These are phyloP conservation scores for Colletotrichum sp. DNA, from an alignment of 2,329 filamentous ascomycete species.

Conservation along the genomic window DNA sequence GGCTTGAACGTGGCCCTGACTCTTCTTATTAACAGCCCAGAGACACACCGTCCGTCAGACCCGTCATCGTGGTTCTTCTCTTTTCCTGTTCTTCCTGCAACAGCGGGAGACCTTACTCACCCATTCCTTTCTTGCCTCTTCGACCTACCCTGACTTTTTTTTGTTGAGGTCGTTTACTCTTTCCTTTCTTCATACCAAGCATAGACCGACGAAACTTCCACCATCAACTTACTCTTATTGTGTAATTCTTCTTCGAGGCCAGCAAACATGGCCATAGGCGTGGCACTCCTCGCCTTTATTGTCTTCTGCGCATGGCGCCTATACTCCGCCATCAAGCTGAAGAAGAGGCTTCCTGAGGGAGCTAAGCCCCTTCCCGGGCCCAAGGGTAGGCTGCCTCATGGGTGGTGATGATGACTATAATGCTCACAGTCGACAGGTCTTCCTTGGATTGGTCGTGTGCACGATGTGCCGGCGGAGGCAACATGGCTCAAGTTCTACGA, in stretches of 20 bases:
- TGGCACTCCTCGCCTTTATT: conserved; percentile 16
- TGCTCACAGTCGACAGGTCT: conserved; percentile 33
- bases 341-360: conserved; percentile 29
- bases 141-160: neutral
- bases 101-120: conserved; percentile 7
- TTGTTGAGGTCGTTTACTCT: neutral
- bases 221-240: neutral
- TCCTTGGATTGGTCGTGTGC: conserved; percentile 48
- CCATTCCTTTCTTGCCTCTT: neutral
- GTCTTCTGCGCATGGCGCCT: conserved; percentile 18
- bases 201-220: neutral
- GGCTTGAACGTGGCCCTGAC: conserved; percentile 9
- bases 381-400: conserved; percentile 21
- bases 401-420: neutral
- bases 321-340: conserved; percentile 7
- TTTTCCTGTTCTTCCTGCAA: conserved; percentile 6
- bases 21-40: conserved; percentile 19
- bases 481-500: conserved; percentile 54
- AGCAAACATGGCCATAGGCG: conserved; percentile 12
- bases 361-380: conserved; percentile 33
- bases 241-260: neutral
- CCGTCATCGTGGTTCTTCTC: conserved; percentile 1
- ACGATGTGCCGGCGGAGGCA: conserved; percentile 45
- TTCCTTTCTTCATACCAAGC: neutral
- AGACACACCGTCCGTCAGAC: conserved; percentile 4